Evolutionary conservation across 306 rosid genomes (phyloP).

Genomic region (Carpinus viminea): DNA sequence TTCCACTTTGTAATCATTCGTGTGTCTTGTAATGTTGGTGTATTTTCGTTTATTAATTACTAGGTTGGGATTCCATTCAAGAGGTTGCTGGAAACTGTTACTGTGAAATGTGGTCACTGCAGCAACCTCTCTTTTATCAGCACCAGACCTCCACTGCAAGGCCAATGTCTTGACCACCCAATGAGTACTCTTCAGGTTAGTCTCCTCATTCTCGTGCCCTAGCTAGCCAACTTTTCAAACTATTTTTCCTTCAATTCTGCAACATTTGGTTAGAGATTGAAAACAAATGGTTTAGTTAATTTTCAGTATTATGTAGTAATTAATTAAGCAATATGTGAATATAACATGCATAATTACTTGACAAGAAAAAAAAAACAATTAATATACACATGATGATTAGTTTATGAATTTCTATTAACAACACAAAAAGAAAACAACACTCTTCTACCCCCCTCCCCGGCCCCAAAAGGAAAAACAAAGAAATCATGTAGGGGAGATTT

Average conservation of each 20-base stretch:
- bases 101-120: slow-evolving; percentile 98
- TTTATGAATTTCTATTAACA: no score
- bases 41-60: background rate
- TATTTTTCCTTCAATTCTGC: no score
- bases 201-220: background rate
- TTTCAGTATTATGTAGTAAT: no score
- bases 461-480: background rate
- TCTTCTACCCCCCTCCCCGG: no score
- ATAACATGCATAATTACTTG: background rate
- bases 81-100: slow-evolving; percentile 84
- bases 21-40: background rate
- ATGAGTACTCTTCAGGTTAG: slow-evolving; percentile 64
- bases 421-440: no score
- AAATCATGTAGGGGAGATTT: background rate
- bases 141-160: slow-evolving; percentile 75
- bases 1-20: background rate
- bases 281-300: no score
- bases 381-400: no score
- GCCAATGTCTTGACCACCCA: slow-evolving; percentile 63
- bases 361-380: background rate
- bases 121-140: slow-evolving; percentile 90
- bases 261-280: no score
- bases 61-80: slow-evolving; percentile 97
- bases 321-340: no score
- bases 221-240: no score